These are phyloP conservation scores for Lactifluus hygrophoroides DNA, from an alignment of 768 basidiomycete species.

Conservation along the genomic window DNA sequence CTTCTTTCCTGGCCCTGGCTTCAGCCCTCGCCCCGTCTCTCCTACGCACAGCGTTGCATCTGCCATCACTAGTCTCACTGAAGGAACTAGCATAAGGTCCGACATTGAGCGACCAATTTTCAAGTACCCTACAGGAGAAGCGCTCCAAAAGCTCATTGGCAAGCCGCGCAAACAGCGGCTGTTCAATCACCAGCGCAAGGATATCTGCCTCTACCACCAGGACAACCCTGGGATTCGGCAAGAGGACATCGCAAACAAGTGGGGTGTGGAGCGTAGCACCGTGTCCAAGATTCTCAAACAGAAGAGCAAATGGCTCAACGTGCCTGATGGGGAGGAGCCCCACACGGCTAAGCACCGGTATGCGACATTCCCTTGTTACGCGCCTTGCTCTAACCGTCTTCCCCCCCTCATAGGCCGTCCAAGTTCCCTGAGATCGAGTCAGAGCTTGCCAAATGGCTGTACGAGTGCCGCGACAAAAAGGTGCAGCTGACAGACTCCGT, in stretches of 20 bases:
- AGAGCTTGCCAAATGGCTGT: constrained; percentile 52
- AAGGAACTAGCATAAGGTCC: constrained; percentile 20
- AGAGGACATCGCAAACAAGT: constrained; percentile 72
- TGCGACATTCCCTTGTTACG: constrained; percentile 12
- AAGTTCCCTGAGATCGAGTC: constrained; percentile 76
- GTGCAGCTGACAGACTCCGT: constrained; percentile 54
- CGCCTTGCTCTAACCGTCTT: constrained; percentile 12
- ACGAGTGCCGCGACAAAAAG: constrained; percentile 40
- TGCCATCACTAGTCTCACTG: constrained; percentile 45
- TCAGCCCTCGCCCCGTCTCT: constrained; percentile 46
- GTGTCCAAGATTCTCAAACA: constrained; percentile 87
- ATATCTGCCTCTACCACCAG: constrained; percentile 61
- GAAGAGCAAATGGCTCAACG: constrained; percentile 73
- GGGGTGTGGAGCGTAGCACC: constrained; percentile 84
- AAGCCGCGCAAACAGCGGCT: constrained; percentile 69
- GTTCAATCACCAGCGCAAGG: constrained; percentile 63
- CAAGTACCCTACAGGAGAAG: constrained; percentile 15
- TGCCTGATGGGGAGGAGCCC: constrained; percentile 48
- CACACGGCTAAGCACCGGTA: constrained; percentile 66
- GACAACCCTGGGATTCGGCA: constrained; percentile 64
- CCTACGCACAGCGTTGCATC: constrained; percentile 54
- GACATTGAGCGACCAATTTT: constrained; percentile 7
- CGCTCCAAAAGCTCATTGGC: constrained; percentile 20
- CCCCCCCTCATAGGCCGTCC: constrained; percentile 43
- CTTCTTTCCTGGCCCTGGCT: constrained; percentile 11